Percentiles rank a stretch among this genome's conserved stretches.
phyloP scores from a whole-genome alignment of 1,139 yeast species.

The Yamadazyma songkhlaensis region DNA sequence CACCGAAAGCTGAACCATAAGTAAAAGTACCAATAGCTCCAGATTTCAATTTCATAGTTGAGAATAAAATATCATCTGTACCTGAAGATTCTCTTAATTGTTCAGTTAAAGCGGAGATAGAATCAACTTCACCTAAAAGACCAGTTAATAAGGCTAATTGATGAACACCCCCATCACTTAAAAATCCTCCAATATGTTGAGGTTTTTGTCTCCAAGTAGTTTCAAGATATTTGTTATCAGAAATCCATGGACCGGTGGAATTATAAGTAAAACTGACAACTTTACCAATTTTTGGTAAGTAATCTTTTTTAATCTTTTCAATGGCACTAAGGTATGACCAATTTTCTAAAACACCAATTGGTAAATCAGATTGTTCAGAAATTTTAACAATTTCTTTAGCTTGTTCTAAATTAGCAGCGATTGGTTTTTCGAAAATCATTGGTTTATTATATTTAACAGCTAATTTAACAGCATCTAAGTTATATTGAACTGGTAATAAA shows the following conservation, averaged over 20 bases:
- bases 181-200: slow-evolving; percentile 85
- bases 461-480: slow-evolving; percentile 61
- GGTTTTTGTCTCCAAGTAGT: slow-evolving; percentile 88
- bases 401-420: slow-evolving; percentile 79
- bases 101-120: slow-evolving; percentile 68
- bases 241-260: slow-evolving; percentile 77
- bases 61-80: slow-evolving; percentile 72
- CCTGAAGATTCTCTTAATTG: slow-evolving; percentile 79
- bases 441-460: slow-evolving; percentile 75
- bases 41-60: slow-evolving; percentile 58
- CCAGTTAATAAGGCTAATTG: slow-evolving; percentile 84
- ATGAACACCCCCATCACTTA: slow-evolving; percentile 95
- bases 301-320: slow-evolving; percentile 44
- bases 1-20: slow-evolving; percentile 89
- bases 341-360: slow-evolving; percentile 78
- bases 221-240: slow-evolving; percentile 58
- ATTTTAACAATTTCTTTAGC: slow-evolving; percentile 75
- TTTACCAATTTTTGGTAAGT: slow-evolving; percentile 70
- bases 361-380: slow-evolving; percentile 55
- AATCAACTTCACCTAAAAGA: slow-evolving; percentile 70
- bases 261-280: slow-evolving; percentile 74
- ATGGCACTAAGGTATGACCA: slow-evolving; percentile 72
- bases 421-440: slow-evolving; percentile 81
- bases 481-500: slow-evolving; percentile 80
- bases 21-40: slow-evolving; percentile 85